A percentile compares a stretch with the other conserved stretches of the same genome.
Evolutionary conservation across 2,329 filamentous ascomycete species (phyloP).

Genomic region (Trichoderma guizhouense): DNA sequence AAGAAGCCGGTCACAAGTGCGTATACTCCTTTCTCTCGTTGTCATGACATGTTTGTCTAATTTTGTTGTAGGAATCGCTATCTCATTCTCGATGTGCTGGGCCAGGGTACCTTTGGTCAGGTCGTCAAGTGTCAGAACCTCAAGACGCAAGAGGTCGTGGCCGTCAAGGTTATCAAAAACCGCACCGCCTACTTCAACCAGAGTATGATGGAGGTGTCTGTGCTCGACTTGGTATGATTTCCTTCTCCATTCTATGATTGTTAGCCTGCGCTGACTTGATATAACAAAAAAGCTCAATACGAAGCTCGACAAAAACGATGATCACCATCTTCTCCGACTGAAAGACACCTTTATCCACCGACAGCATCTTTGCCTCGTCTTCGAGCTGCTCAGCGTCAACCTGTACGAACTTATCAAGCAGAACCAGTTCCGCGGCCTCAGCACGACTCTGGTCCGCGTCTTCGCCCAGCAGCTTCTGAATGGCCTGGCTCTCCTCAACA

Average conservation of each 20-base stretch:
- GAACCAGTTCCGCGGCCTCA: slow-evolving; percentile 96
- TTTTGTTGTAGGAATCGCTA: slow-evolving; percentile 73
- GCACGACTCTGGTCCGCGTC: slow-evolving; percentile 92
- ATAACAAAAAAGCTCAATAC: slow-evolving; percentile 72
- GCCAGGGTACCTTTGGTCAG: slow-evolving; percentile 96
- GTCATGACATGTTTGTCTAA: neutral
- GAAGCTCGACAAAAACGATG: slow-evolving; percentile 98
- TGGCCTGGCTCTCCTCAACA: slow-evolving; percentile 86
- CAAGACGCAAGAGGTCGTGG: slow-evolving; percentile 97
- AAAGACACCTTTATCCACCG: slow-evolving; percentile 98
- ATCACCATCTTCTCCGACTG: slow-evolving; percentile 88
- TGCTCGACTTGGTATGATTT: slow-evolving; percentile 76
- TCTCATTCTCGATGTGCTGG: slow-evolving; percentile 92
- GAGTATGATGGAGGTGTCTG: slow-evolving; percentile 99
- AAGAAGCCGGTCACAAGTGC: slow-evolving; percentile 96
- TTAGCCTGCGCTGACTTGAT: neutral
- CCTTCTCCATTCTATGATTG: neutral
- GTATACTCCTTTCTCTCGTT: slow-evolving; percentile 26
- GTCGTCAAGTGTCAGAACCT: slow-evolving; percentile 99
- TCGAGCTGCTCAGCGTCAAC: slow-evolving; percentile 95
- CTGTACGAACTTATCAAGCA: slow-evolving; percentile 99
- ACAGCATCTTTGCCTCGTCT: slow-evolving; percentile 94
- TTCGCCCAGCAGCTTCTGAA: slow-evolving; percentile 97
- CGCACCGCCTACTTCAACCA: slow-evolving; percentile 99
- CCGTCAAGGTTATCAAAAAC: slow-evolving; percentile 99